Evolutionary conservation across 2,329 filamentous ascomycete species (phyloP).

Genomic region (Venturia effusa): DNA sequence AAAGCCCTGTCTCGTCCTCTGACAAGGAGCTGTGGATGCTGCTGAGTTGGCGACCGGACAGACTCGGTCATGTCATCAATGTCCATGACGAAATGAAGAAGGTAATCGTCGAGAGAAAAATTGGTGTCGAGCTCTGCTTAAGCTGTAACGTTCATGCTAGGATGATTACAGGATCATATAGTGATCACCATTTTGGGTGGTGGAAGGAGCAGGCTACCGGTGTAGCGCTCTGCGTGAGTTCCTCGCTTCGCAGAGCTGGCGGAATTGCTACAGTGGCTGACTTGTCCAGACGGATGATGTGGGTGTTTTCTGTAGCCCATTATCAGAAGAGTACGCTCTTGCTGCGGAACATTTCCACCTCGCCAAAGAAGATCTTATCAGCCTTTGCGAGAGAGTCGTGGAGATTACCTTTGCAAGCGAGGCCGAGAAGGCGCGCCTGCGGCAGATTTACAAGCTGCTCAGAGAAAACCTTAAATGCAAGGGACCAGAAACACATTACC

Average conservation of each 20-base stretch:
- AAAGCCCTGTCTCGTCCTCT: constrained; percentile 47
- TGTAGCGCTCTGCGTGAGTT: constrained; percentile 57
- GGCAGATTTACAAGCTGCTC: background rate
- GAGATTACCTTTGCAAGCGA: constrained; percentile 56
- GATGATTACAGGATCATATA: constrained; percentile 54
- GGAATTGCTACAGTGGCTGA: constrained; percentile 6
- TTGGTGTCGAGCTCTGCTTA: constrained; percentile 67
- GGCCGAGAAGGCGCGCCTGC: constrained; percentile 48
- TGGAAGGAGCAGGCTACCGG: constrained; percentile 49
- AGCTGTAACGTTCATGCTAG: constrained; percentile 71
- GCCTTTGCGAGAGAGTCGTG: constrained; percentile 50
- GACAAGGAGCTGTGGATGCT: constrained; percentile 52
- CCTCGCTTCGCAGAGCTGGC: background rate
- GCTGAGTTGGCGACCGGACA: constrained; percentile 53
- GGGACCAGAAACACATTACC: background rate
- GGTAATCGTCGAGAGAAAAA: constrained; percentile 40
- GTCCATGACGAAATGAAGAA: constrained; percentile 50
- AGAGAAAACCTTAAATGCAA: background rate
- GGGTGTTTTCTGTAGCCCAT: constrained; percentile 64
- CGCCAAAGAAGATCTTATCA: constrained; percentile 34
- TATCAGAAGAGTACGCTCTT: constrained; percentile 68
- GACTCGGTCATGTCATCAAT: constrained; percentile 72
- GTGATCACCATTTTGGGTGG: constrained; percentile 66
- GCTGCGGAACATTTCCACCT: constrained; percentile 61
- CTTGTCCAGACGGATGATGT: constrained; percentile 66